Evolutionary conservation across 805 yeast genomes (phyloP).

Genomic region (Yarrowia divulgata): DNA sequence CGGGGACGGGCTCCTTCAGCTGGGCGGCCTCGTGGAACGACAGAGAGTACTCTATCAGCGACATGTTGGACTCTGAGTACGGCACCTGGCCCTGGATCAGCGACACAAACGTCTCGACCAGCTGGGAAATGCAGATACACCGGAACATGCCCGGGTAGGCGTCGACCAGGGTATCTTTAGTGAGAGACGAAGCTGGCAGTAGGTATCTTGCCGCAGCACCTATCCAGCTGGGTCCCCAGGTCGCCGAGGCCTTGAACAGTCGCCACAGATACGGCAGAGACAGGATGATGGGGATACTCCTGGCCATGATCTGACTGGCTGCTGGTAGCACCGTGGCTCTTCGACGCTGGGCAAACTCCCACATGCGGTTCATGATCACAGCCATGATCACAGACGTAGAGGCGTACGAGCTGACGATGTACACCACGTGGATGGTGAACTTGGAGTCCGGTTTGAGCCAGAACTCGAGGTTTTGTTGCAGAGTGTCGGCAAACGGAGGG

Average conservation of each 20-base stretch:
- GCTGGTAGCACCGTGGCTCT: conserved; percentile 6
- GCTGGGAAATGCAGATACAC: conserved; percentile 61
- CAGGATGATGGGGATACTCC: conserved; percentile 17
- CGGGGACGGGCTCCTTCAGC: conserved; percentile 60
- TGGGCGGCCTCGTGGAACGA: conserved; percentile 76
- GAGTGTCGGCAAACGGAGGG: conserved; percentile 30
- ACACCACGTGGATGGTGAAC: conserved; percentile 21
- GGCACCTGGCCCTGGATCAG: conserved; percentile 64
- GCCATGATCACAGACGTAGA: conserved; percentile 26
- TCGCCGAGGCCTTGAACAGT: conserved; percentile 17
- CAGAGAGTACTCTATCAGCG: conserved; percentile 76
- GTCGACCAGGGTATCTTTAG: conserved; percentile 15
- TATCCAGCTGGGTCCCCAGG: conserved; percentile 19
- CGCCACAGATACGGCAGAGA: conserved; percentile 23
- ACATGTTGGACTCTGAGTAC: conserved; percentile 68
- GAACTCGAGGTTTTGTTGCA: conserved; percentile 21
- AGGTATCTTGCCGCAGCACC: conserved; percentile 4
- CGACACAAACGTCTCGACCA: conserved; percentile 69
- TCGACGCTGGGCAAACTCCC: conserved; percentile 30
- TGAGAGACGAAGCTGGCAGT: conserved; percentile 1
- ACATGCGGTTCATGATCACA: conserved; percentile 36
- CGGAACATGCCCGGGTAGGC: conserved; percentile 28
- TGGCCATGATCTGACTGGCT: conserved; percentile 13
- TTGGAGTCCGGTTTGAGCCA: conserved; percentile 36
- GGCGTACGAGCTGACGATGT: conserved; percentile 29